phyloP scores from a whole-genome alignment of 805 yeast genomes.

The Metahyphopichia silvanorum region DNA sequence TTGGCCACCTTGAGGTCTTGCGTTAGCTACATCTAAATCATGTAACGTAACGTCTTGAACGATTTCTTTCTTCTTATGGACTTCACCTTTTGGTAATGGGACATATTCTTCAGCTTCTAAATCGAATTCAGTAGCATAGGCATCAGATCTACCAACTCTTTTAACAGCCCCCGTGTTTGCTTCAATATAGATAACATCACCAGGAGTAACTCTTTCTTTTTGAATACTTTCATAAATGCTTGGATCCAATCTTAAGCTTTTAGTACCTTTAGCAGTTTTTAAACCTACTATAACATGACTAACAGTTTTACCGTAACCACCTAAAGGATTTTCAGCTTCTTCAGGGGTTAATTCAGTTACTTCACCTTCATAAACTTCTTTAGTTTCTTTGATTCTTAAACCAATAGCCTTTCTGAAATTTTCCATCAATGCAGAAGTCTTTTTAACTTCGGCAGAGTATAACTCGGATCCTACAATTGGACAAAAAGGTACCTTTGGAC shows the following conservation, averaged over 20 bases:
- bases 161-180: slow-evolving; percentile 97
- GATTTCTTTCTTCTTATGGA: slow-evolving; percentile 95
- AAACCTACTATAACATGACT: slow-evolving; percentile 92
- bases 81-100: slow-evolving; percentile 98
- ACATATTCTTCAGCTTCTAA: slow-evolving; percentile 98
- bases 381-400: slow-evolving; percentile 90
- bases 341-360: slow-evolving; percentile 94
- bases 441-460: slow-evolving; percentile 93
- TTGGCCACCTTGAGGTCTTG: slow-evolving; percentile 96
- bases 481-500: slow-evolving; percentile 96
- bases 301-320: slow-evolving; percentile 97
- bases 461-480: slow-evolving; percentile 95
- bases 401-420: slow-evolving; percentile 96
- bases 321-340: slow-evolving; percentile 94
- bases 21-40: slow-evolving; percentile 94
- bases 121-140: slow-evolving; percentile 97
- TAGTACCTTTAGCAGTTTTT: slow-evolving; percentile 89
- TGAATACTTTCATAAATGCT: slow-evolving; percentile 90
- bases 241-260: slow-evolving; percentile 85
- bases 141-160: slow-evolving; percentile 97
- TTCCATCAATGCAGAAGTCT: slow-evolving; percentile 95
- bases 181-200: slow-evolving; percentile 96
- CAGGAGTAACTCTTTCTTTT: slow-evolving; percentile 90
- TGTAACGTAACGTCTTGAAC: slow-evolving; percentile 97
- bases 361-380: slow-evolving; percentile 98